These are phyloP conservation scores for Penicillium malachiteum DNA, from an alignment of 495 filamentous ascomycete species.

Conservation along the genomic window DNA sequence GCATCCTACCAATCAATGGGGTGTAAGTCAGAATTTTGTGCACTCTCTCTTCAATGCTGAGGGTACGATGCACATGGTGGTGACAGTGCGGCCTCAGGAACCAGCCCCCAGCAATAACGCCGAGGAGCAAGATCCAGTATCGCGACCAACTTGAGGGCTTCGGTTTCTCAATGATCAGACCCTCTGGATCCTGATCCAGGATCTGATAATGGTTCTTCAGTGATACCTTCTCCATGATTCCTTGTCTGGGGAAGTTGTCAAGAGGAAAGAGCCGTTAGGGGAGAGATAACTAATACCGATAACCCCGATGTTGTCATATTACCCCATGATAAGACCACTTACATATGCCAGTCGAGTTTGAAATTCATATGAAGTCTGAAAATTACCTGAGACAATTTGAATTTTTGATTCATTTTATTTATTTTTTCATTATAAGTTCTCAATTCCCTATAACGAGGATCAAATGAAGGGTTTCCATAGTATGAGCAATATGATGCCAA, in stretches of 20 bases:
- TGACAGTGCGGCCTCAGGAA: constrained; percentile 14
- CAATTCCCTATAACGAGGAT: too few relatives aligned
- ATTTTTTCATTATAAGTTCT: too few relatives aligned
- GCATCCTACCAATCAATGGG: constrained; percentile 71
- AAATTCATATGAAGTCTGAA: too few relatives aligned
- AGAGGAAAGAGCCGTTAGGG: not conserved
- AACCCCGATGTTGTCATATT: not conserved
- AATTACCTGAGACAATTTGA: too few relatives aligned
- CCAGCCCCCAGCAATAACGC: constrained; percentile 15
- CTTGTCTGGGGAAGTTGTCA: not conserved
- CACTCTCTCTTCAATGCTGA: constrained; percentile 63
- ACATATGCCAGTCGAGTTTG: too few relatives aligned
- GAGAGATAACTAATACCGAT: not conserved
- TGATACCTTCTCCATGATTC: not conserved
- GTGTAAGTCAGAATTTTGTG: constrained; percentile 61
- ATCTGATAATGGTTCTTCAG: not conserved
- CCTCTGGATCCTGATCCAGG: not conserved
- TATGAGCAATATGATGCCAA: not conserved
- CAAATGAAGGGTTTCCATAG: too few relatives aligned
- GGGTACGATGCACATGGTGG: constrained; percentile 8
- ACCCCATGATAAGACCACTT: too few relatives aligned
- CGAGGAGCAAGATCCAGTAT: constrained; percentile 13
- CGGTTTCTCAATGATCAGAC: not conserved
- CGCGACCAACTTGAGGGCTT: not conserved
- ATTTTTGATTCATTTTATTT: too few relatives aligned